A percentile compares a stretch with the other conserved stretches of the same genome.
Evolutionary conservation across 257 asterid species (phyloP).

Genomic region (Przewalskia tangutica): DNA sequence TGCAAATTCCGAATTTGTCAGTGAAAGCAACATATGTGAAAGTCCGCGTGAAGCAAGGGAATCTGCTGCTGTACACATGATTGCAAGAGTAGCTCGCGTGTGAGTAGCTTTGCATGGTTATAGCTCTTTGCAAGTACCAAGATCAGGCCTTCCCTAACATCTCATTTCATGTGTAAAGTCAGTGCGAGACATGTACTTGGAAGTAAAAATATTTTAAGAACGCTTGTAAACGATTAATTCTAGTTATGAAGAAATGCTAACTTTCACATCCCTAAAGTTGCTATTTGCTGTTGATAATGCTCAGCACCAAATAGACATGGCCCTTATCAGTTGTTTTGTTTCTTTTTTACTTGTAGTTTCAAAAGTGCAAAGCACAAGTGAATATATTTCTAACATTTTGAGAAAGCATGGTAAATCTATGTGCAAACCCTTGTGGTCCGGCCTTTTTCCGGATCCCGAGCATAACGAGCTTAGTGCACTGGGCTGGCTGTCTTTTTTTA

Average conservation of each 20-base stretch:
- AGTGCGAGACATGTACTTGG: background rate
- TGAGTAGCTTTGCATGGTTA: background rate
- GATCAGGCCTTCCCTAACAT: background rate
- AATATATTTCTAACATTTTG: too few species aligned
- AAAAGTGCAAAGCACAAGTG: too few species aligned
- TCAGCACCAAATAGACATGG: too few species aligned
- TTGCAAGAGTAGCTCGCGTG: background rate
- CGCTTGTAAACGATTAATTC: background rate
- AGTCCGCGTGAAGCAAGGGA: constrained; percentile 2
- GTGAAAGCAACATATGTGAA: background rate
- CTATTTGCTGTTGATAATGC: too few species aligned
- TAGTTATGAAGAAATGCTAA: background rate
- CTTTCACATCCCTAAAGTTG: too few species aligned
- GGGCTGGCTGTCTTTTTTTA: too few species aligned
- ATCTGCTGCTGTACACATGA: constrained; percentile 11
- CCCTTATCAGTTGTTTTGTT: too few species aligned
- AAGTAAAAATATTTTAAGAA: background rate
- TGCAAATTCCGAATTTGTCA: background rate
- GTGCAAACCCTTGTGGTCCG: too few species aligned
- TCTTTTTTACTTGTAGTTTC: too few species aligned
- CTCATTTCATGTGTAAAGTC: background rate
- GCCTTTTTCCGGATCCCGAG: too few species aligned
- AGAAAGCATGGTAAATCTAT: too few species aligned
- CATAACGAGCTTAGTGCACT: too few species aligned
- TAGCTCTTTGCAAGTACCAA: background rate